Conservation (phyloP, 257 asterid genomes). For the Nicotiana attenuata region DNA sequence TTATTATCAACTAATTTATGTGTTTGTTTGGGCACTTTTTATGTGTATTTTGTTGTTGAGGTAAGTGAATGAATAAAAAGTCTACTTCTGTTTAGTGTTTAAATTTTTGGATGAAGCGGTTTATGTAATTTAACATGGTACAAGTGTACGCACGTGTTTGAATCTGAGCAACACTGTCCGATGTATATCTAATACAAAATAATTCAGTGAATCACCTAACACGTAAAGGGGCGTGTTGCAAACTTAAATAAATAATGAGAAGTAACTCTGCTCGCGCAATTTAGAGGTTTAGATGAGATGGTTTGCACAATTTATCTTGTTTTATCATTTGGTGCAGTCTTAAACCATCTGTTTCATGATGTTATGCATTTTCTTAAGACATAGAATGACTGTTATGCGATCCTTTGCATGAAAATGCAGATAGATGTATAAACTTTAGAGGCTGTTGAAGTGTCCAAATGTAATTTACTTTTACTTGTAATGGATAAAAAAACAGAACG, state of each 20-base stretch:
- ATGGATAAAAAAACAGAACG: conserved; percentile 20
- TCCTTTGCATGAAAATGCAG: background rate
- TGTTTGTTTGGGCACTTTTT: background rate
- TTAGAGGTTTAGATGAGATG: background rate
- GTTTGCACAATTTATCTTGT: background rate
- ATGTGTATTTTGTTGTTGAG: background rate
- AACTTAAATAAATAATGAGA: background rate
- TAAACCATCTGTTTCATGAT: background rate
- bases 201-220: background rate
- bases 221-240: too few species aligned
- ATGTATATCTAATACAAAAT: background rate
- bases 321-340: background rate
- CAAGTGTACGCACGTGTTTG: background rate
- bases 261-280: background rate
- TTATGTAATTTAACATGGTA: background rate
- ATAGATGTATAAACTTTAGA: background rate
- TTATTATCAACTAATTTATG: background rate
- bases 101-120: background rate
- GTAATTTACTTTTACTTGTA: background rate
- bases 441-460: background rate
- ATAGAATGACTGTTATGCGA: background rate
- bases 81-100: background rate
- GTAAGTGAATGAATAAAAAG: background rate
- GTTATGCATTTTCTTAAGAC: background rate
- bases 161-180: background rate